Evolutionary conservation across 2,329 filamentous ascomycete species (phyloP).

Genomic region (Colletotrichum tropicicola): DNA sequence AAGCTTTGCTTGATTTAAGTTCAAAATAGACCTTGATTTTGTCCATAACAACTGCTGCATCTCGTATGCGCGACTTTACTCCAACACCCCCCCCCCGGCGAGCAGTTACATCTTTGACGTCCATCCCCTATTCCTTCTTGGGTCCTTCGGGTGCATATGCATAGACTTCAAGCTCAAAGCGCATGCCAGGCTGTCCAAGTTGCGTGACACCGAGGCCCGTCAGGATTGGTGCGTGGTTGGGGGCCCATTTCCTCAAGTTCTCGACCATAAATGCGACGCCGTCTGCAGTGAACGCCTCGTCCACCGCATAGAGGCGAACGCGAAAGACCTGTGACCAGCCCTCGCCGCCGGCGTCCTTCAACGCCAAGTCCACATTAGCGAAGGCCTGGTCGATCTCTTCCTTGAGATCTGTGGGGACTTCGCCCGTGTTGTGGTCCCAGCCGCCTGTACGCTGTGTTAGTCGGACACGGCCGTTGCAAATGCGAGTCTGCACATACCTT

Average conservation of each 20-base stretch:
- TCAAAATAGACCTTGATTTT: no score
- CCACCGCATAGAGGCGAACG: constrained; percentile 46
- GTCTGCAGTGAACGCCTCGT: constrained; percentile 35
- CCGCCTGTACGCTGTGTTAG: background rate
- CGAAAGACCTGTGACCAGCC: constrained; percentile 56
- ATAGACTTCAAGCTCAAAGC: constrained; percentile 56
- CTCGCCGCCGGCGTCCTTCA: constrained; percentile 55
- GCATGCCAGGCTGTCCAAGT: constrained; percentile 51
- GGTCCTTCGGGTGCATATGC: constrained; percentile 33
- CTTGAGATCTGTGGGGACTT: constrained; percentile 40
- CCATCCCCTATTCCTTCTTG: no score
- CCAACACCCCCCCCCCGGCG: no score
- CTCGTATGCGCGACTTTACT: no score
- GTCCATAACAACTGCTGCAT: no score
- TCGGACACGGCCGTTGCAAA: background rate
- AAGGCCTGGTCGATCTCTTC: constrained; percentile 54
- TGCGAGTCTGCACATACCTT: constrained; percentile 37
- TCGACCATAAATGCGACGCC: constrained; percentile 39
- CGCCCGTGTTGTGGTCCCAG: constrained; percentile 25
- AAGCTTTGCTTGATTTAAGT: no score
- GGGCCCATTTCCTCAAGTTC: constrained; percentile 50
- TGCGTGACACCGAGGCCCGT: constrained; percentile 50
- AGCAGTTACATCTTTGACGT: no score
- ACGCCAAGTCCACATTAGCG: constrained; percentile 53
- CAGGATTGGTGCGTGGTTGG: constrained; percentile 52